A percentile compares a stretch with the other conserved stretches of the same genome.
Conservation (phyloP, 139 green algal species). For the Coelastrella sp. region DNA sequence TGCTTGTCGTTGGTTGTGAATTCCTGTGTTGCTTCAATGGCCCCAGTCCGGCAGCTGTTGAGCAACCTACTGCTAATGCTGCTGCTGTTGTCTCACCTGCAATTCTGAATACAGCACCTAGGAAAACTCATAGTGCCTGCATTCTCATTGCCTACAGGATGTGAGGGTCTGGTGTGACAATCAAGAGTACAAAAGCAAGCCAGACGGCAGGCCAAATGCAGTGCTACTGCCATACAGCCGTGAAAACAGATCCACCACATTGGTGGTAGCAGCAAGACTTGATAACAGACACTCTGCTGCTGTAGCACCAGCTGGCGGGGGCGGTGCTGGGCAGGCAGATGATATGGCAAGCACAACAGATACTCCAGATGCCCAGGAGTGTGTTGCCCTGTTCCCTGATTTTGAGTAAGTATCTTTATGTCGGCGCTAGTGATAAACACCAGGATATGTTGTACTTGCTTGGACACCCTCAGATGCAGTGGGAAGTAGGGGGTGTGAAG, state of each 20-base stretch:
- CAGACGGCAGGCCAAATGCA: not conserved
- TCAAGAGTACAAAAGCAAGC: constrained; percentile 23
- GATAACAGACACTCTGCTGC: not conserved
- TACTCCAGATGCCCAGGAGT: not conserved
- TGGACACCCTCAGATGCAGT: no score
- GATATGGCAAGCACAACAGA: not conserved
- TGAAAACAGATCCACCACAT: not conserved
- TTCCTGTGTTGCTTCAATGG: no score
- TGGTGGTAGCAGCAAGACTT: constrained; percentile 7
- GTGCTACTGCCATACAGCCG: constrained; percentile 37
- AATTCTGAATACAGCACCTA: not conserved
- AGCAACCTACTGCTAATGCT: no score
- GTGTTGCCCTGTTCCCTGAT: not conserved
- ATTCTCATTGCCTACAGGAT: not conserved
- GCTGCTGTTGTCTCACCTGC: not conserved
- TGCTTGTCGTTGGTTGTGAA: no score
- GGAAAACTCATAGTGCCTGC: not conserved
- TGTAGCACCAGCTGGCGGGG: not conserved
- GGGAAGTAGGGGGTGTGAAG: no score
- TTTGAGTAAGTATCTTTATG: not conserved
- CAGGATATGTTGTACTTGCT: not conserved
- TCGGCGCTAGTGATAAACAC: not conserved
- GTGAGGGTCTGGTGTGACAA: constrained; percentile 20
- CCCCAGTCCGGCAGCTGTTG: no score
- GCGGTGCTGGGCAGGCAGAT: not conserved